Evolutionary conservation across 192 early-diverging fungal species (phyloP).

Genomic region (Coemansia sp.): DNA sequence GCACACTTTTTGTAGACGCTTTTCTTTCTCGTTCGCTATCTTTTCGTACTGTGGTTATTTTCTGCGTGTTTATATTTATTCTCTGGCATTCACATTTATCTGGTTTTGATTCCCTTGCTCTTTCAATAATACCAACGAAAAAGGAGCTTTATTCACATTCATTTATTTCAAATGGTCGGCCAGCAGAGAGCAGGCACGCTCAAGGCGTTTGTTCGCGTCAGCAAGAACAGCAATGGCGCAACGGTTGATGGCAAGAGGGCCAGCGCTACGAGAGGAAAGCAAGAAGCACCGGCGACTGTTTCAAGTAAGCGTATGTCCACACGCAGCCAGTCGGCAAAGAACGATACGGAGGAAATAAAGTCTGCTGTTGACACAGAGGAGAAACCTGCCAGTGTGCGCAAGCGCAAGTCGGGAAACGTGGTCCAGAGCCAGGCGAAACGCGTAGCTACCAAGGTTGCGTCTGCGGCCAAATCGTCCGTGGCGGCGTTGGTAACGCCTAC

Average conservation of each 20-base stretch:
- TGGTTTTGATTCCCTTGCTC: too few species aligned
- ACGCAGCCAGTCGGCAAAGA: constrained; percentile 29
- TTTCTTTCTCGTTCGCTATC: too few species aligned
- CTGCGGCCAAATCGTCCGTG: too few species aligned
- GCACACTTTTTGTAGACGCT: constrained; percentile 2
- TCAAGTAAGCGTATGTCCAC: constrained; percentile 20
- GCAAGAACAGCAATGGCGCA: constrained; percentile 33
- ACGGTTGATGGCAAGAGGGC: background rate
- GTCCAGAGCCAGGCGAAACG: constrained; percentile 10
- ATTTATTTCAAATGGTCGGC: background rate
- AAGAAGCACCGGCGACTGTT: background rate
- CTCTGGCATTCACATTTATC: too few species aligned
- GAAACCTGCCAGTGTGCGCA: constrained; percentile 11
- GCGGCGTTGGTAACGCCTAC: background rate
- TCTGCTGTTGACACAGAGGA: background rate
- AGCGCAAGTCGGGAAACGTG: constrained; percentile 19
- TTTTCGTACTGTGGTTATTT: too few species aligned
- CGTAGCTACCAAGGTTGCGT: background rate
- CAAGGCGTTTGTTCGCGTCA: constrained; percentile 46
- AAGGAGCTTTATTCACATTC: too few species aligned
- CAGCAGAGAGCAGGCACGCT: constrained; percentile 21
- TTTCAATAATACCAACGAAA: too few species aligned
- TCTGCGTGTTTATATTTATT: too few species aligned
- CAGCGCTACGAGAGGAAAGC: too few species aligned
- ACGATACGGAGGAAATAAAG: background rate